Conservation (phyloP, 2,329 filamentous ascomycete species). For the Aaosphaeria pasadenensis region DNA sequence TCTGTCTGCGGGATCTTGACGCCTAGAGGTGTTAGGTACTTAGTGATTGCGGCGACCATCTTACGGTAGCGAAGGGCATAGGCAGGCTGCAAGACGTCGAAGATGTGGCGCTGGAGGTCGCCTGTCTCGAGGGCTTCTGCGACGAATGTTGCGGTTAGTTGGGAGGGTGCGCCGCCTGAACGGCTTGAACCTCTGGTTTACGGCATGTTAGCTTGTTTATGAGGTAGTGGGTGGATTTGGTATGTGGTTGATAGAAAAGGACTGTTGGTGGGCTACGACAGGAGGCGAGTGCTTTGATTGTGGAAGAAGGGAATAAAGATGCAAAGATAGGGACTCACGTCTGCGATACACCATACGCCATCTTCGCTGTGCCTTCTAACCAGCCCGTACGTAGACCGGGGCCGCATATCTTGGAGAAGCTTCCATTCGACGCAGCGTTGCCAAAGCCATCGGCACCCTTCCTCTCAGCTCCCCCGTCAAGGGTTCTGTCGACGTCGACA, state of each 20-base stretch:
- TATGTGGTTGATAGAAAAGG: no score
- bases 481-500: conserved; percentile 70
- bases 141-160: conserved; percentile 57
- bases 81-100: conserved; percentile 51
- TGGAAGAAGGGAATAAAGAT: neutral
- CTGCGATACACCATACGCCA: conserved; percentile 59
- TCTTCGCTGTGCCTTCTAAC: conserved; percentile 68
- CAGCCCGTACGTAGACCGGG: conserved; percentile 86
- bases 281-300: no score
- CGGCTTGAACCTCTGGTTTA: conserved; percentile 51
- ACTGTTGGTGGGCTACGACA: no score
- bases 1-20: conserved; percentile 48
- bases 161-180: conserved; percentile 60
- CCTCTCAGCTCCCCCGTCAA: conserved; percentile 56
- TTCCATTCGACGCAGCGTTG: conserved; percentile 80
- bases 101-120: conserved; percentile 53
- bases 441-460: conserved; percentile 62
- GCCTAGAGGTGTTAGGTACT: conserved; percentile 62
- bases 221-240: no score
- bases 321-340: conserved; percentile 41
- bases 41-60: conserved; percentile 58
- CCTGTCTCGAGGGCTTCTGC: conserved; percentile 53
- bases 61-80: conserved; percentile 54
- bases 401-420: conserved; percentile 82
- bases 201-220: neutral